Base-by-base conservation (phyloP, 2,329 filamentous ascomycete species). In the Fusarium avenaceum region DNA sequence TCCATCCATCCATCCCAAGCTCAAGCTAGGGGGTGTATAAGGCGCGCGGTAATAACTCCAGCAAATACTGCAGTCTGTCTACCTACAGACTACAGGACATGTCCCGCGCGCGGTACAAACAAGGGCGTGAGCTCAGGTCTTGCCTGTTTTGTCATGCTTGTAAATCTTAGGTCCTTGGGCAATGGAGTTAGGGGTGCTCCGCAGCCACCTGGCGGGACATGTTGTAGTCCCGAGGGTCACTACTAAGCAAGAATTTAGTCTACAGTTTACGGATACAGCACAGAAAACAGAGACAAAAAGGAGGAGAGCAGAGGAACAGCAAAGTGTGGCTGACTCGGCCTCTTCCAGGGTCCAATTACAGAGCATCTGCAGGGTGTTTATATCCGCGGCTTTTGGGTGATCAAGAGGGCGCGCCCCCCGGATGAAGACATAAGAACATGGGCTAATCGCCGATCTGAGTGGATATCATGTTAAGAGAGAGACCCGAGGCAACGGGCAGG, bases 131-230 rank as follows among this genome's bases (percentile, higher is more conserved):
- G 33, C 33, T 35, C 30, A 30, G 11, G 28, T 45, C 38, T 30
- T 51, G 44, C 42, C 38, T 32, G 42, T 72, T 68, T 65, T 69
- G 71, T 72, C 71, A 72, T 73, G 71, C 67, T 73, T 73, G 67
- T 65, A 72, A 73, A 73, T 71, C 67, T 73, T 17, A 13, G 15
- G 33, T n/a, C 62, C 47, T 22, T 48, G 24, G 43, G 40, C 22
- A 38, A 24, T 35, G 57, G 17, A 39, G 39, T 47, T 39, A 57
- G 33, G 45, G 45, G 43, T 28, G 17, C 42, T 11, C 15, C 15
- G 9, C 9, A 15, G 26, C n/a, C n/a, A 50, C 19, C n/a, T 33
- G 15, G 43, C 52, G 46, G 48, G 33, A 49, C 42, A 47, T 42
- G 30, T 24, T 32, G 45, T 48, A 40, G 56, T 61, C 24, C 59